A percentile compares a stretch with the other conserved stretches of the same genome.
Evolutionary conservation across 495 filamentous ascomycete genomes (phyloP).

Genomic region (Neurospora tetrasperma): DNA sequence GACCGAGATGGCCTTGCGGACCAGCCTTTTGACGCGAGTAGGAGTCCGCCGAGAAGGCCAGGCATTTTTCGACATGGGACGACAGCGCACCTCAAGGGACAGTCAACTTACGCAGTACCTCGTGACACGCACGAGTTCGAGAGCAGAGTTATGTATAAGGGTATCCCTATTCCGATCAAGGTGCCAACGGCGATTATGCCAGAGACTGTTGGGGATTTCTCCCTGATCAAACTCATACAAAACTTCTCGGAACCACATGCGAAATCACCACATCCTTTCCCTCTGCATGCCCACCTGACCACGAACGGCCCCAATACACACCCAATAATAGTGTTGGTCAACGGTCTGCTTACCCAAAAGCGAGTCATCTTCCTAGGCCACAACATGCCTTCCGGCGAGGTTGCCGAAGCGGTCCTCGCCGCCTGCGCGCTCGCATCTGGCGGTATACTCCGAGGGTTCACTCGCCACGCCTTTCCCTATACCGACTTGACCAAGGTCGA

Average conservation of each 20-base stretch:
- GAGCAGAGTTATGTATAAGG: constrained; percentile 86
- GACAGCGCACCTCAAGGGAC: constrained; percentile 41
- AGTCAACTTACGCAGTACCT: constrained; percentile 53
- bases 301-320: constrained; percentile 75
- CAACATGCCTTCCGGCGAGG: constrained; percentile 85
- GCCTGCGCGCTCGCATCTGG: constrained; percentile 90
- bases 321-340: constrained; percentile 66
- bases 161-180: constrained; percentile 92
- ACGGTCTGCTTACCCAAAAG: constrained; percentile 89
- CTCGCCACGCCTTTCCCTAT: constrained; percentile 96
- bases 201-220: constrained; percentile 96
- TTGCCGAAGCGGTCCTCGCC: constrained; percentile 89
- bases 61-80: constrained; percentile 44
- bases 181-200: constrained; percentile 85
- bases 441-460: constrained; percentile 90
- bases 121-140: constrained; percentile 97
- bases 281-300: constrained; percentile 83
- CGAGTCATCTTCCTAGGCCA: constrained; percentile 92
- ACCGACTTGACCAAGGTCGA: constrained; percentile 98
- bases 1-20: constrained; percentile 33
- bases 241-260: constrained; percentile 77
- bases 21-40: constrained; percentile 36
- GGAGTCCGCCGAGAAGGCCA: constrained; percentile 35
- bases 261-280: constrained; percentile 74
- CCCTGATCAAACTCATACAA: constrained; percentile 91